phyloP scores from a whole-genome alignment of 2,329 filamentous ascomycete species.

The Didymosphaeria variabile region DNA sequence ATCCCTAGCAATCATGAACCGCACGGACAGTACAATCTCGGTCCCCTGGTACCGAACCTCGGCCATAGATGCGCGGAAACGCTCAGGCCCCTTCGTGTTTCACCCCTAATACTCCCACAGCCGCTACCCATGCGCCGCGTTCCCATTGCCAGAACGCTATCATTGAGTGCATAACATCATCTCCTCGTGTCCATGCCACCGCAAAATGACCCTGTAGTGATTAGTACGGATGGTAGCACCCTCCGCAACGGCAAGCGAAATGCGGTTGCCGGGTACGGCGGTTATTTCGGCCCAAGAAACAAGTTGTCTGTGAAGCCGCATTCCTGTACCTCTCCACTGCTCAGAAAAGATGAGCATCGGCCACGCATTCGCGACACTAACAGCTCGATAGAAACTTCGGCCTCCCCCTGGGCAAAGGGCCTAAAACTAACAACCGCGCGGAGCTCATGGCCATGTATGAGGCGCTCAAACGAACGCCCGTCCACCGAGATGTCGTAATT shows the following conservation, averaged over 20 bases:
- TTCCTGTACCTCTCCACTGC: too few species aligned
- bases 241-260: conserved; percentile 60
- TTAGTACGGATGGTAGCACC: conserved; percentile 4
- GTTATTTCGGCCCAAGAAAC: conserved; percentile 67
- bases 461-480: background rate
- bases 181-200: background rate
- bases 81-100: too few species aligned
- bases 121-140: background rate
- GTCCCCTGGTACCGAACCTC: background rate
- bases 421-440: conserved; percentile 90
- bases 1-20: background rate
- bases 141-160: background rate
- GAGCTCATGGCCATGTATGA: conserved; percentile 81
- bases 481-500: background rate
- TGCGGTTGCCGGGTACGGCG: conserved; percentile 67
- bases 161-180: background rate
- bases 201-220: background rate
- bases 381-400: conserved; percentile 67
- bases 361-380: background rate
- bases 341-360: too few species aligned
- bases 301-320: conserved; percentile 53
- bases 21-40: background rate
- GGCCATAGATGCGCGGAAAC: too few species aligned
- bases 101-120: background rate
- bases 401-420: conserved; percentile 73